Evolutionary conservation across 805 yeast genomes (phyloP).

Genomic region (Candida tammaniensis): DNA sequence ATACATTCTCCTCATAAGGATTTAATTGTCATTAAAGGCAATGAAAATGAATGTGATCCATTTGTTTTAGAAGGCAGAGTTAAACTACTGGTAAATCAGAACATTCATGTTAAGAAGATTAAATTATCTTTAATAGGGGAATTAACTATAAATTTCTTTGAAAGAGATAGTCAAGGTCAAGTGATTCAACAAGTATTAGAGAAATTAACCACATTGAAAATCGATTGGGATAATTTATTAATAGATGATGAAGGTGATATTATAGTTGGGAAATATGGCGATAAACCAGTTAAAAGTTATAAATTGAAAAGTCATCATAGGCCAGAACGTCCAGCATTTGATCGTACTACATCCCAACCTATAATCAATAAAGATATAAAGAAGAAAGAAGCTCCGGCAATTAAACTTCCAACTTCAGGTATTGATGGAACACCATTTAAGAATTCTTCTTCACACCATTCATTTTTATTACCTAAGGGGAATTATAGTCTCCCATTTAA

Average conservation of each 20-base stretch:
- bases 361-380: constrained; percentile 2
- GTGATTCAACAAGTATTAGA: constrained; percentile 35
- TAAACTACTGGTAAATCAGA: constrained; percentile 44
- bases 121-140: constrained; percentile 43
- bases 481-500: constrained; percentile 51
- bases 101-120: constrained; percentile 37
- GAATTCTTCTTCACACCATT: constrained; percentile 22
- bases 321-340: constrained; percentile 12
- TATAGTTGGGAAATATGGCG: constrained; percentile 42
- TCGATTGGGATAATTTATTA: constrained; percentile 49
- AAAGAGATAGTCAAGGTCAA: constrained; percentile 25
- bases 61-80: constrained; percentile 46
- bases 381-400: constrained; percentile 6
- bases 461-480: constrained; percentile 48
- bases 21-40: constrained; percentile 41
- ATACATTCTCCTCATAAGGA: constrained; percentile 42
- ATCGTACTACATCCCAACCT: constrained; percentile 33
- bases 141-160: constrained; percentile 40
- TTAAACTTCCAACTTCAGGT: constrained; percentile 33
- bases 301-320: constrained; percentile 11
- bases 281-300: constrained; percentile 24
- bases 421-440: constrained; percentile 46
- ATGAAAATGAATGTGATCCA: constrained; percentile 42
- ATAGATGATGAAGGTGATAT: constrained; percentile 37
- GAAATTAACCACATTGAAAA: constrained; percentile 37